Evolutionary conservation across 2,329 filamentous ascomycete species (phyloP), one percentile per base, ranked within the genome.

Genomic region (Sporothrix pallida): DNA sequence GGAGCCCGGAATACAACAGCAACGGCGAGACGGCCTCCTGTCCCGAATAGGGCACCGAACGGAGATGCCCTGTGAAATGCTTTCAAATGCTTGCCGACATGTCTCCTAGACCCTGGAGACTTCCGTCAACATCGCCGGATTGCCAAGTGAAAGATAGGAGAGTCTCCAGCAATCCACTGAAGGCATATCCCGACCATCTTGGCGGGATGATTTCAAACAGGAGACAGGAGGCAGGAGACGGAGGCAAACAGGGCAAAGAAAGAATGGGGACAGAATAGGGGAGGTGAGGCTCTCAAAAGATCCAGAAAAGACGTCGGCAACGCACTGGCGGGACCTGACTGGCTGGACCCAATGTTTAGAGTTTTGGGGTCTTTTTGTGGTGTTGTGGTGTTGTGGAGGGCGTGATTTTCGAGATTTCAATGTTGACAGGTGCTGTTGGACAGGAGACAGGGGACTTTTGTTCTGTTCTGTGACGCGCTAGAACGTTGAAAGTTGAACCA

Each of bases 391-490:
- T 37, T 37, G 31, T 37, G 31, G 31, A 37, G 31, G 31, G 31
- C 31, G 31, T 37, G 31, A 37, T 37, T 37, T 7, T 37, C 31
- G 31, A 37, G 31, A 37, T 58, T 31, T 58, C 62, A 20, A 54
- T 9, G 67, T 54, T 69, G 67, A 54, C 48, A 42, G 67, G 67
- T 13, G n/a, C 46, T 52, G 65, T 68, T 68, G 65, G 65, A 68
- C 46, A 69, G 63, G 63, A 67, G 65, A 69, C 65, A 52, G 4
- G 6, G 65, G 23, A 31, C 37, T 46, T 46, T 65, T 46, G 10
- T 12, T 13, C 20, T 10, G 13, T 3, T 56, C 23, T 20, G 20
- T 56, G 9, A 65, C 37, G 37, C 60, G 37, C 60, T 65, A 65
- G 60, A 23, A 46, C 8, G 13, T 26, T 5, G 31, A 37, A 20